Base-by-base conservation (phyloP, 495 filamentous ascomycete species). In the Talaromyces borbonicus region DNA sequence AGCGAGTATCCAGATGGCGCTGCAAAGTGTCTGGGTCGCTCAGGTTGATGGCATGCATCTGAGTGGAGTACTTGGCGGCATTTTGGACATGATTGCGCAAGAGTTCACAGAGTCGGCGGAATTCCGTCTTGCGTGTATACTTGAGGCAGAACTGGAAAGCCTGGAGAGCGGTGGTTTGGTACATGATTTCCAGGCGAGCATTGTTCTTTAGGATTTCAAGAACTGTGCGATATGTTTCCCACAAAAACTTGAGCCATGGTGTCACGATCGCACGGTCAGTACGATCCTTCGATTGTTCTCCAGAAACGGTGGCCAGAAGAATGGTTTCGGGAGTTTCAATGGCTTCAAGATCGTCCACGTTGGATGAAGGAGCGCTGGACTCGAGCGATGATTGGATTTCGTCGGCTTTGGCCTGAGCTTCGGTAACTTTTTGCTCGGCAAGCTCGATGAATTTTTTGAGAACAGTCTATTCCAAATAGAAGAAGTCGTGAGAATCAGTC, bases 171-270 rank as follows among this genome's bases (percentile, higher is more conserved):
- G 93, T 97, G 60, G 83, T 85, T 76, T 98, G 92, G 68, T 98
- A 98, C 75, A 97, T 93, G 29, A 94, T 78, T 72, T 98, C 92
- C 29, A 98, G 73, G 29, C 92, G 83, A 27, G 92, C 93, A 75
- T 98, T 98, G 75, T 98, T 98, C 69, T 95, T 87, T 52, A 98
- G 75, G 59, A 98, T 97, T 56, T 98, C 92, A 54, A 98, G 76
- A 29, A 98, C 92, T 43, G 92, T 98, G 29, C 92, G 87, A 69
- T 98, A 98, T n/a, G 92, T 95, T 70, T 98, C 93, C 92, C 92
- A 98, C 47, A 98, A 75, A 60, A 98, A 98, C 71, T 98, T 98
- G 52, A 98, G 78, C 92, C 93, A 98, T 38, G 92, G 92, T 43
- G 92, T 98, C 37, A 98, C 92, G 54, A 98, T 90, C 52, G 92